phyloP scores from a whole-genome alignment of 768 basidiomycete genomes.

The Tylopilus subfusipes region DNA sequence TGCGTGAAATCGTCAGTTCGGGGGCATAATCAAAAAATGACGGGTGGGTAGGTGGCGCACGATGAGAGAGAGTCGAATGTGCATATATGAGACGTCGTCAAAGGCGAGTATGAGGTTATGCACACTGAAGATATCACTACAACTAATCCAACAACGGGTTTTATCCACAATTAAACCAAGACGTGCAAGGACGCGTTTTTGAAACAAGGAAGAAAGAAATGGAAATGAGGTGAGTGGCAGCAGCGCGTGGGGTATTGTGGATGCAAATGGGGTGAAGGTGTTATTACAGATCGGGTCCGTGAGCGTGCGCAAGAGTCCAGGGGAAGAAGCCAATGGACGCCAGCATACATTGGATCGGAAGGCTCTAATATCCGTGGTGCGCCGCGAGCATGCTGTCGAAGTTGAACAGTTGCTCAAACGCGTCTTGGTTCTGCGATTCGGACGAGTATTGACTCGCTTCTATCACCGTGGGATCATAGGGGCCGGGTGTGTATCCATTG shows the following conservation, averaged over 20 bases:
- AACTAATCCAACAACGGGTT: constrained; percentile 36
- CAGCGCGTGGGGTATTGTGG: constrained; percentile 31
- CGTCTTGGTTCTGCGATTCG: constrained; percentile 32
- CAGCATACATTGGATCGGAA: constrained; percentile 34
- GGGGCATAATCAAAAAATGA: constrained; percentile 22
- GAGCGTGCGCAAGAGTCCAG: constrained; percentile 24
- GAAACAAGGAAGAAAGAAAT: neutral
- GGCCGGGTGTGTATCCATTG: constrained; percentile 21
- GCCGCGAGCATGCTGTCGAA: constrained; percentile 35
- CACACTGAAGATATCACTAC: constrained; percentile 32
- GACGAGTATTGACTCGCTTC: constrained; percentile 31
- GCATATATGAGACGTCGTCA: constrained; percentile 10
- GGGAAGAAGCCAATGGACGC: constrained; percentile 32
- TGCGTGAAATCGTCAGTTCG: constrained; percentile 34
- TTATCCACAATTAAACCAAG: constrained; percentile 36
- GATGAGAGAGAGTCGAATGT: constrained; percentile 5
- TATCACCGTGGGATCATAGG: constrained; percentile 28
- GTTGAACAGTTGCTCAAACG: constrained; percentile 36
- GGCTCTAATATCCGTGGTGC: constrained; percentile 31
- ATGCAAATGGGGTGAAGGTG: constrained; percentile 24
- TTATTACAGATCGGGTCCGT: constrained; percentile 33
- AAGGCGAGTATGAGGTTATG: constrained; percentile 28
- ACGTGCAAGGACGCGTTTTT: constrained; percentile 21
- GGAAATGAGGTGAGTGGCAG: constrained; percentile 24
- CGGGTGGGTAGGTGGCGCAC: constrained; percentile 23